Percentiles rank a stretch among this genome's conserved stretches.
phyloP scores from a whole-genome alignment of 148 eudicot genomes.

The Silene conica region DNA sequence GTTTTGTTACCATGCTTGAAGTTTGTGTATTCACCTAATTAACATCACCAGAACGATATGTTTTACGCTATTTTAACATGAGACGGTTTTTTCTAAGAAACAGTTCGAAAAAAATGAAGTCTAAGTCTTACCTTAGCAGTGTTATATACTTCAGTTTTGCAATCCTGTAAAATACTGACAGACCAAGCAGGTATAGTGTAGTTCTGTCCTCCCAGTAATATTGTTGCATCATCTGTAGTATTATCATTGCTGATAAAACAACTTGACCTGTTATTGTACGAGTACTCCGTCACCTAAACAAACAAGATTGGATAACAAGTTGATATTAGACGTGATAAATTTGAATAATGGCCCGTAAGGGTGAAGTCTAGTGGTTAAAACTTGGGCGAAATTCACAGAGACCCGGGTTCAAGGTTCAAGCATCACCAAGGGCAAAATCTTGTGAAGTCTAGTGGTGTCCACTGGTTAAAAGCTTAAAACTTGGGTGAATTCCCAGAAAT shows the following conservation, averaged over 20 bases:
- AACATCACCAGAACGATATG: background rate
- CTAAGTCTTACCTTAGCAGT: slow-evolving; percentile 50
- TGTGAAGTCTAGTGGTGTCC: no score
- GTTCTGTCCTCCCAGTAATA: slow-evolving; percentile 24
- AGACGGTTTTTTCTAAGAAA: no score
- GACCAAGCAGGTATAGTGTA: slow-evolving; percentile 61
- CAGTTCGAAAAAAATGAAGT: background rate
- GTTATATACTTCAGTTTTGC: slow-evolving; percentile 45
- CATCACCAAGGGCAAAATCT: no score
- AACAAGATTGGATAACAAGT: background rate
- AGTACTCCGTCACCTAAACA: slow-evolving; percentile 33
- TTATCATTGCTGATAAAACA: slow-evolving; percentile 39
- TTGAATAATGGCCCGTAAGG: no score
- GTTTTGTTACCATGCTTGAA: slow-evolving; percentile 32
- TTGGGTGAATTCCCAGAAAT: no score
- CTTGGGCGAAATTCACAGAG: no score
- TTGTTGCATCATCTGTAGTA: slow-evolving; percentile 30
- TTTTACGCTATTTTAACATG: no score
- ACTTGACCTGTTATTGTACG: slow-evolving; percentile 16
- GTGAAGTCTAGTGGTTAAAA: no score
- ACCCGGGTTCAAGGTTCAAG: no score
- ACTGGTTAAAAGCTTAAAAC: no score
- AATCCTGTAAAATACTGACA: slow-evolving; percentile 49
- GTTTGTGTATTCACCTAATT: slow-evolving; percentile 39
- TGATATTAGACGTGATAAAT: background rate